A percentile compares a stretch with the other conserved stretches of the same genome.
Conservation (phyloP, 225 moss, liverwort and hornwort genomes). For the Neckera pumila region DNA sequence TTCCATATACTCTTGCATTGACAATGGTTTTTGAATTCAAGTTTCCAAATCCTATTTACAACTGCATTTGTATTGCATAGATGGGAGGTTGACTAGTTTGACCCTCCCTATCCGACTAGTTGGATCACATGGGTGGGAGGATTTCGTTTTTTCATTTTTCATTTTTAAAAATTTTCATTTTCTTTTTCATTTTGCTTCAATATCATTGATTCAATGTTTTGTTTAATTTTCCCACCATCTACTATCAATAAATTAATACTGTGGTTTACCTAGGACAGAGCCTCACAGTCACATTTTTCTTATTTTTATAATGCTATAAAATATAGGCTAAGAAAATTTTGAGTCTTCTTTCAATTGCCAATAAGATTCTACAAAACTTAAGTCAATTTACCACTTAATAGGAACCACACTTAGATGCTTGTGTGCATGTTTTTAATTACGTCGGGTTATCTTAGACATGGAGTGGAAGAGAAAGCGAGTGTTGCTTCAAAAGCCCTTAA, state of each 20-base stretch:
- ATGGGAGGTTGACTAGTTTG: not conserved
- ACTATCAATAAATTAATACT: not conserved
- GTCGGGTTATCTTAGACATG: not conserved
- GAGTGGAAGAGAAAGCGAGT: not conserved
- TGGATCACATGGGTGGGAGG: not conserved
- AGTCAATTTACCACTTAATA: not conserved
- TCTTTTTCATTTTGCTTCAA: not conserved
- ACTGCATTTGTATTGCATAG: fast-evolving
- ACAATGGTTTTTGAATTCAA: not conserved
- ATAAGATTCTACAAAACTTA: not conserved
- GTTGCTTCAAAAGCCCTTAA: not conserved
- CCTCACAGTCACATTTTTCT: fast-evolving
- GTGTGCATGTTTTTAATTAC: not conserved
- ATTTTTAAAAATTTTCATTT: too few species aligned
- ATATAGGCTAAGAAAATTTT: not conserved
- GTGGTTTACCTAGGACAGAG: too few species aligned
- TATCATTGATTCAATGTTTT: not conserved
- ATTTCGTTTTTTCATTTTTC: not conserved
- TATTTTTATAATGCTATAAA: fast-evolving
- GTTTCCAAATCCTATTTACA: not conserved
- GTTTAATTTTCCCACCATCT: not conserved
- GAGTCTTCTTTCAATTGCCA: not conserved
- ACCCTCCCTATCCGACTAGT: not conserved
- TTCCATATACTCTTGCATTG: not conserved
- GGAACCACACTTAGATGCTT: not conserved